phyloP scores from a whole-genome alignment of 805 yeast genomes.

The Metschnikowia chrysomelidarum region DNA sequence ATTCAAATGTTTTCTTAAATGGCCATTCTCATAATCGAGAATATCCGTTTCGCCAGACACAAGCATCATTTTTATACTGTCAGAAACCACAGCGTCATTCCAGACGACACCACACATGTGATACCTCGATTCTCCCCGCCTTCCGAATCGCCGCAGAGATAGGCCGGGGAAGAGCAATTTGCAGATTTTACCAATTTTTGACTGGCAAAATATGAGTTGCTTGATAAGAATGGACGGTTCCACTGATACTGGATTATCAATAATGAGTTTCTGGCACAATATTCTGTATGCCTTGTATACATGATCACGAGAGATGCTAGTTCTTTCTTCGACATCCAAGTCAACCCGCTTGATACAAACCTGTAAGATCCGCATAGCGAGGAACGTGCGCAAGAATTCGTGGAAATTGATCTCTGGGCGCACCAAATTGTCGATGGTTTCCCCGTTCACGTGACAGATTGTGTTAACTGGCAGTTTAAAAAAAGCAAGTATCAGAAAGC shows the following conservation, averaged over 20 bases:
- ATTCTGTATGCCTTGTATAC: slow-evolving; percentile 42
- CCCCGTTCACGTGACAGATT: no score
- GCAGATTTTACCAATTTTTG: slow-evolving; percentile 40
- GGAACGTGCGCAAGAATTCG: slow-evolving; percentile 40
- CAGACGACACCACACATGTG: slow-evolving; percentile 41
- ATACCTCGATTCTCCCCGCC: slow-evolving; percentile 43
- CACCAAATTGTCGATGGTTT: no score
- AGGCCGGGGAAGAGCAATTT: slow-evolving; percentile 40
- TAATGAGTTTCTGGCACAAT: slow-evolving; percentile 38
- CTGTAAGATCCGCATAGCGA: slow-evolving; percentile 37
- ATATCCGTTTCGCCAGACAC: no score
- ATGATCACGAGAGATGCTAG: slow-evolving; percentile 19
- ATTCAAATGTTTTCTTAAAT: no score
- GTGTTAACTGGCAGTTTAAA: no score
- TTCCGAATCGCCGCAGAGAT: slow-evolving; percentile 38
- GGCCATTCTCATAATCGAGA: no score
- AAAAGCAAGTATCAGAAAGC: no score
- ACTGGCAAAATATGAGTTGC: slow-evolving; percentile 34
- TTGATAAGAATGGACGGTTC: no score
- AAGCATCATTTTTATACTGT: no score
- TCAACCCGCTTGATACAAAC: neutral
- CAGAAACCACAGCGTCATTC: slow-evolving; percentile 35
- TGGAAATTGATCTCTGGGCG: no score
- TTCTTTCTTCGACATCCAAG: no score
- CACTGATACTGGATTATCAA: slow-evolving; percentile 34